A percentile compares a stretch with the other conserved stretches of the same genome.
Conservation (phyloP, 768 basidiomycete genomes). For the Mycena galericulata region DNA sequence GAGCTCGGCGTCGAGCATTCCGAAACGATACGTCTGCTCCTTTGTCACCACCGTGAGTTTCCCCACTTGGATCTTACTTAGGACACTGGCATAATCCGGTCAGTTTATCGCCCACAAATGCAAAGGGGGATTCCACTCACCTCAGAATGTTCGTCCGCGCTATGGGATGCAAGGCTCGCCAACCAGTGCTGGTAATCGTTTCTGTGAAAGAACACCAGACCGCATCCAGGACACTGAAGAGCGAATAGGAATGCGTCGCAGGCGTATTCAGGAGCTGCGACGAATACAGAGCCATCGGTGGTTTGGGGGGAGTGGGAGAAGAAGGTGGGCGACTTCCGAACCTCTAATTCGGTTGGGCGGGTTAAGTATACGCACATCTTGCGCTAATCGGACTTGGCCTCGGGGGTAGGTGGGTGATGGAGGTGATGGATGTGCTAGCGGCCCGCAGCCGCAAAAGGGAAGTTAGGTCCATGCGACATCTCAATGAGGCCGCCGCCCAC, state of each 20-base stretch:
- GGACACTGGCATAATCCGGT: conserved; percentile 7
- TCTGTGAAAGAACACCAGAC: conserved; percentile 31
- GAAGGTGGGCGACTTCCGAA: too few species aligned
- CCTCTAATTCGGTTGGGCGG: too few species aligned
- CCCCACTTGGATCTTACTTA: conserved; percentile 23
- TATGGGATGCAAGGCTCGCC: conserved; percentile 20
- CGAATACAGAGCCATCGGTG: conserved; percentile 25
- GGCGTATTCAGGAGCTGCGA: conserved; percentile 33
- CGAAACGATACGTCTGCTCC: conserved; percentile 7
- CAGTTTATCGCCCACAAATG: neutral
- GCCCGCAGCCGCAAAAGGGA: too few species aligned
- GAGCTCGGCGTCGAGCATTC: conserved; percentile 1
- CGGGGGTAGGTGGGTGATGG: too few species aligned
- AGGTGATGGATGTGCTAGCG: too few species aligned
- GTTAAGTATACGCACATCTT: too few species aligned
- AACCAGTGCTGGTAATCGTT: conserved; percentile 13
- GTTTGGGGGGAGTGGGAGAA: too few species aligned
- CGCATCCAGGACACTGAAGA: conserved; percentile 24
- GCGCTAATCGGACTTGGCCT: too few species aligned
- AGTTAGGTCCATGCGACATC: too few species aligned
- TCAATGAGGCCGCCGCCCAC: too few species aligned
- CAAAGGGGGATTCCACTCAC: neutral
- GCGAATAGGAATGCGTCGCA: conserved; percentile 32
- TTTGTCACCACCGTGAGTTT: conserved; percentile 23
- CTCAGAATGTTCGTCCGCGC: conserved; percentile 20